phyloP scores from a whole-genome alignment of 2,329 filamentous ascomycete genomes.

The Cordyceps cateniannulata region DNA sequence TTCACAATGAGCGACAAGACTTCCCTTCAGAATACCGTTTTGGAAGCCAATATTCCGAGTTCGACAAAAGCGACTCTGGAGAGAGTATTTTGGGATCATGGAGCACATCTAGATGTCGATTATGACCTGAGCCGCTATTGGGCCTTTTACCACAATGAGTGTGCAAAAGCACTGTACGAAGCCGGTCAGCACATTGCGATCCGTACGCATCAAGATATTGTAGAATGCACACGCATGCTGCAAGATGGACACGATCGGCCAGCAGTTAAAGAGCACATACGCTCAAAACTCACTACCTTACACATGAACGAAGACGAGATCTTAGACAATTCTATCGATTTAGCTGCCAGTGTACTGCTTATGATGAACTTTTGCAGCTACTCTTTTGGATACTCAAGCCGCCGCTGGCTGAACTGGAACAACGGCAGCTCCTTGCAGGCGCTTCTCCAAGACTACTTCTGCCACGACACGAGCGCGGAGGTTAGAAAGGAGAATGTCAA shows the following conservation, averaged over 20 bases:
- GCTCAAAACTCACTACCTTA: background rate
- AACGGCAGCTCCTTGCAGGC: background rate
- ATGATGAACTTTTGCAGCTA: slow-evolving; percentile 1
- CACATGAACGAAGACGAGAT: background rate
- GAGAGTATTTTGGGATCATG: background rate
- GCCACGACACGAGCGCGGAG: background rate
- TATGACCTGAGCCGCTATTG: background rate
- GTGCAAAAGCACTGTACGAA: background rate
- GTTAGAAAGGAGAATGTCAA: background rate
- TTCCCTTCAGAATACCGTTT: background rate
- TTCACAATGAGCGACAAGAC: background rate
- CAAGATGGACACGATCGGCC: background rate
- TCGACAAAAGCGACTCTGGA: background rate
- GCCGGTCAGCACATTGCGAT: background rate
- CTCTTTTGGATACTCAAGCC: background rate
- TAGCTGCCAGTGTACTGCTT: background rate
- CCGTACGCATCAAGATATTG: background rate
- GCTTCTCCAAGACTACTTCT: background rate
- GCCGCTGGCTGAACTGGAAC: background rate
- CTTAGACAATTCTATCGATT: background rate
- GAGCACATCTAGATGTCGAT: background rate
- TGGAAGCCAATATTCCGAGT: background rate
- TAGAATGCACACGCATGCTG: background rate
- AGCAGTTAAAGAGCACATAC: background rate
- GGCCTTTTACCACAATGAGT: background rate